These are phyloP conservation scores for Senna siamea DNA, from an alignment of 306 rosid species.

Conservation along the genomic window DNA sequence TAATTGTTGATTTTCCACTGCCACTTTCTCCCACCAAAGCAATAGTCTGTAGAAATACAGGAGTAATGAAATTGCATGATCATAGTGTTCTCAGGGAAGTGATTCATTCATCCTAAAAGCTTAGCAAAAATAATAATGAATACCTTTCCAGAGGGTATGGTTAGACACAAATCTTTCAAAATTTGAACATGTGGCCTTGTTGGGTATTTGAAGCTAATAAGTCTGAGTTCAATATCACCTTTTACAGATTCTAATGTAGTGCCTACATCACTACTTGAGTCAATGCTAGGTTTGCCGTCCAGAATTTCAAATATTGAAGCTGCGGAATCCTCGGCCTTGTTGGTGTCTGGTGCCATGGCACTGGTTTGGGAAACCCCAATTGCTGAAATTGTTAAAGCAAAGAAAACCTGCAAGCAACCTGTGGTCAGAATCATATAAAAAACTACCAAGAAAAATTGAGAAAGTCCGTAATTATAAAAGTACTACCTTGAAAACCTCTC, in stretches of 20 bases:
- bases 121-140: background rate
- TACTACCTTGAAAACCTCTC: constrained; percentile 86
- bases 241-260: constrained; percentile 38
- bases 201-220: constrained; percentile 73
- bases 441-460: constrained; percentile 1
- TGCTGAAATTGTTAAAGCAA: constrained; percentile 75
- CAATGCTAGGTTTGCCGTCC: constrained; percentile 69
- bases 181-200: constrained; percentile 78
- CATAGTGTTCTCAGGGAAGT: constrained; percentile 2
- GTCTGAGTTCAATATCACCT: constrained; percentile 67
- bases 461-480: background rate
- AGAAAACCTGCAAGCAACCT: constrained; percentile 71
- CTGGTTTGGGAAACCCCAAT: constrained; percentile 68
- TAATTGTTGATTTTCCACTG: constrained; percentile 84
- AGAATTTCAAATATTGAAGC: constrained; percentile 79
- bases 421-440: constrained; percentile 29
- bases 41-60: constrained; percentile 54
- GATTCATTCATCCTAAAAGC: background rate
- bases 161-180: constrained; percentile 62
- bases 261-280: constrained; percentile 67
- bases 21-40: constrained; percentile 98
- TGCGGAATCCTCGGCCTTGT: constrained; percentile 83
- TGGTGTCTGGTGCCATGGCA: constrained; percentile 75
- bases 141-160: constrained; percentile 86
- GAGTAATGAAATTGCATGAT: background rate